Conservation (phyloP, 1,284 basidiomycete species). For the Neolentinus lepideus region DNA sequence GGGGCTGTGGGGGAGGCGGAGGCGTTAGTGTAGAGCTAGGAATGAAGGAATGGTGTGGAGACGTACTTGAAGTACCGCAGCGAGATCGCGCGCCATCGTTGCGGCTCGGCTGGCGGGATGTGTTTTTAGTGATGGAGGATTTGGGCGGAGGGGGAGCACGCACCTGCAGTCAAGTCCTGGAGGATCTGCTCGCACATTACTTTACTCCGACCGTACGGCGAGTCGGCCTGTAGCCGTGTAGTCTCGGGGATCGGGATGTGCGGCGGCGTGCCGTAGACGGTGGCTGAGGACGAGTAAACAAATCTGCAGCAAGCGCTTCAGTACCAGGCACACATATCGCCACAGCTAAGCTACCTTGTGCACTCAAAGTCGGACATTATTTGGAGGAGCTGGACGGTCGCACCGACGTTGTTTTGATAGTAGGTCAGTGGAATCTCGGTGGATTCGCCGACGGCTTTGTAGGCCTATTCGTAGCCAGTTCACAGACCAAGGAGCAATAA, state of each 20-base stretch:
- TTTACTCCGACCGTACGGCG: constrained; percentile 94
- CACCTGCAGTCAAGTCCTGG: constrained; percentile 81
- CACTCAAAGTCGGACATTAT: constrained; percentile 83
- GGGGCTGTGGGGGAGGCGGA: constrained; percentile 48
- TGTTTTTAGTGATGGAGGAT: constrained; percentile 10
- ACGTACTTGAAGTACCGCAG: constrained; percentile 96
- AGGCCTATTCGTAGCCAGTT: constrained; percentile 48
- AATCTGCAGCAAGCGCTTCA: neutral
- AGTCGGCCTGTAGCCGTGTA: constrained; percentile 84
- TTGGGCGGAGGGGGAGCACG: constrained; percentile 6
- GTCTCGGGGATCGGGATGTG: constrained; percentile 93
- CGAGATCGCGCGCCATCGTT: constrained; percentile 74
- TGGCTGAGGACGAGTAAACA: constrained; percentile 97
- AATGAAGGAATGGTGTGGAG: constrained; percentile 3
- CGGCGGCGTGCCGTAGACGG: constrained; percentile 96
- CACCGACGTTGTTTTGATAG: constrained; percentile 88
- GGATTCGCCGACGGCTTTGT: constrained; percentile 99
- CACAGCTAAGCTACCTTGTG: constrained; percentile 44
- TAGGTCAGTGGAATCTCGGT: constrained; percentile 90
- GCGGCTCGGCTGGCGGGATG: constrained; percentile 48
- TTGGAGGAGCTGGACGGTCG: constrained; percentile 79
- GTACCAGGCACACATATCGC: neutral
- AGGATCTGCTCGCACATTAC: constrained; percentile 91
- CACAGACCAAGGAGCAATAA: no score
- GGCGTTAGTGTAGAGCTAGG: constrained; percentile 7